phyloP scores from a whole-genome alignment of 805 yeast genomes.

The Debaryomyces maramus region DNA sequence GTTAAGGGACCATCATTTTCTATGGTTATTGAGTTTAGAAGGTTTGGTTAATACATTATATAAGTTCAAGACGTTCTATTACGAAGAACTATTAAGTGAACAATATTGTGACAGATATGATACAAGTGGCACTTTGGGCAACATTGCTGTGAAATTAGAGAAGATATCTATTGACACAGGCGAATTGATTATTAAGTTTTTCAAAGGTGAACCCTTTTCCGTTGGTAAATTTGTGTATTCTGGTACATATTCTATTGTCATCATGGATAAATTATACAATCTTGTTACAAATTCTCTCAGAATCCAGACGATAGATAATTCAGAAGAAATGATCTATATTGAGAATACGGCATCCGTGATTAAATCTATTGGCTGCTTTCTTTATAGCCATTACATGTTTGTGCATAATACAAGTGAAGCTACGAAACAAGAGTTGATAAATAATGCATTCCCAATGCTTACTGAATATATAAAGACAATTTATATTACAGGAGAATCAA shows the following conservation, averaged over 20 bases:
- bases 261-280: not conserved
- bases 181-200: not conserved
- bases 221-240: not conserved
- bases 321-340: conserved; percentile 8
- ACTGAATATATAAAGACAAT: conserved; percentile 14
- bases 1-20: conserved; percentile 13
- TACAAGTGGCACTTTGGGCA: not conserved
- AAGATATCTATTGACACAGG: not conserved
- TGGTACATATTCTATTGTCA: not conserved
- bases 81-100: not conserved
- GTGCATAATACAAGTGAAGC: not conserved
- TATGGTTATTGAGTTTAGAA: conserved; percentile 20
- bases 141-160: conserved; percentile 5
- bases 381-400: not conserved
- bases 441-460: conserved; percentile 16
- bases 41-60: conserved; percentile 8
- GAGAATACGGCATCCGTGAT: conserved; percentile 1
- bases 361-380: conserved; percentile 1
- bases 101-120: not conserved
- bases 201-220: not conserved
- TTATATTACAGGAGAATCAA: conserved; percentile 20
- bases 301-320: conserved; percentile 8
- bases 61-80: conserved; percentile 8
- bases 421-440: not conserved
- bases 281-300: not conserved